Base-by-base conservation (phyloP, 140 eudicot species). In the Senecio squalidus region DNA sequence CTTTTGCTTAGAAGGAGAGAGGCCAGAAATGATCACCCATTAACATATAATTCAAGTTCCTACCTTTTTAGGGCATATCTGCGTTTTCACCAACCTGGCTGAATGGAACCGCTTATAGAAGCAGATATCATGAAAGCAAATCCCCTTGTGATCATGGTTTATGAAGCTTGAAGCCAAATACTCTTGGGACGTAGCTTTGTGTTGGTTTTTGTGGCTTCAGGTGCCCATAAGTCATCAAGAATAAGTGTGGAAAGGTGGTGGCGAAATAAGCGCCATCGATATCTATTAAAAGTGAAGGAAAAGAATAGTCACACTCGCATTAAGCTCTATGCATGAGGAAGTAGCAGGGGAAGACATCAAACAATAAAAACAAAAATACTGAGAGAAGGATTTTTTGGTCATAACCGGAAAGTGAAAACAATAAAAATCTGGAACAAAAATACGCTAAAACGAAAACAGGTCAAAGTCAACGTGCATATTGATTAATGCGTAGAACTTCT, bases 141-240 rank as follows among this genome's bases (percentile, higher is more conserved):
- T 5, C 55, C 28, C 9, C 49, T 58, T 53, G 13, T 20, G 4
- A 4, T 89, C 77, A 89, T 38, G 95, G 79, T 77, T 82, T 92
- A 81, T 87, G 98, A 54, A 92, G 74, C 82, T 87, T 92, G 85
- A 84, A 92, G 52, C 98, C 98, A 36, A 92, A 92, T 25, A 92
- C 98, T 70, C 93, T 75, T 16, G 88, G 95, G 14, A 84, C 80
- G 47, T 87, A 92, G 66, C 70, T 77, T 77, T 80, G 95, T 52
- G 82, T 60, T 25, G 96, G 80, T 74, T 92, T 84, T 70, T 71
- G 89, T 49, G 98, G 98, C 83, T 87, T 92, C 58, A 82, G 80
- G 70, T 88, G 90, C 14, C 95, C 96, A 46, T 92, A 88, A 4
- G 89, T 79, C 98, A 92, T 92, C 83, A 92, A 70, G 76, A 87